Evolutionary conservation across 1,284 basidiomycete genomes (phyloP), one percentile per base, ranked within the genome.

Genomic region (Ceratobasidium sp.): DNA sequence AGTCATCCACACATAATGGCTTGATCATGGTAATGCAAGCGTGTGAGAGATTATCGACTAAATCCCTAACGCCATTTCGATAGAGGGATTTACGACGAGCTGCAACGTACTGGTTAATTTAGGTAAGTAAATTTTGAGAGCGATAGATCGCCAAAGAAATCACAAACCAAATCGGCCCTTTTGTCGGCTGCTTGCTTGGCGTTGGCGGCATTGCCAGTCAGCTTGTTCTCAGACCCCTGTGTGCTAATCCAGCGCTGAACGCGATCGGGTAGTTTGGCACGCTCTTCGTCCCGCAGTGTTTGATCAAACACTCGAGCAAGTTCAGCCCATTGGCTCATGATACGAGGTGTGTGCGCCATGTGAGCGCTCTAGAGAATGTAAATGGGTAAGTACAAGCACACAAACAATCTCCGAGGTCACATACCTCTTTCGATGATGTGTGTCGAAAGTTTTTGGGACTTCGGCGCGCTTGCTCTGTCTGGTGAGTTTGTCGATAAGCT

Each of bases 371-470:
- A n/a, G n/a, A n/a, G n/a, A n/a, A n/a, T n/a, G n/a, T n/a, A n/a
- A n/a, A n/a, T n/a, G n/a, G n/a, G n/a, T n/a, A n/a, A n/a, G n/a
- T n/a, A n/a, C n/a, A n/a, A n/a, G n/a, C n/a, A n/a, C n/a, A n/a
- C n/a, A n/a, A n/a, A n/a, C n/a, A n/a, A n/a, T n/a, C n/a, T n/a
- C n/a, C n/a, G n/a, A 38, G 35, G 6, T 38, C 35, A 26, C 50
- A 5, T 52, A 23, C 13, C 13, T 26, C 23, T n/a, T 23, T 26
- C 5, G 4, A 1, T 26, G 13, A 4, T 26, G 23, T 28, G 11
- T 26, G n/a, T 55, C 32, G 35, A 58, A 38, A 58, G 13, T 58
- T 58, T 23, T 58, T 58, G 14, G 55, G 32, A 32, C 35, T 58
- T 38, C 23, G 13, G 16, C 23, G 23, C 1, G 55, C 55, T 8